Base-by-base conservation (phyloP, 73 alveolate genomes). In the Blepharisma stoltei region DNA sequence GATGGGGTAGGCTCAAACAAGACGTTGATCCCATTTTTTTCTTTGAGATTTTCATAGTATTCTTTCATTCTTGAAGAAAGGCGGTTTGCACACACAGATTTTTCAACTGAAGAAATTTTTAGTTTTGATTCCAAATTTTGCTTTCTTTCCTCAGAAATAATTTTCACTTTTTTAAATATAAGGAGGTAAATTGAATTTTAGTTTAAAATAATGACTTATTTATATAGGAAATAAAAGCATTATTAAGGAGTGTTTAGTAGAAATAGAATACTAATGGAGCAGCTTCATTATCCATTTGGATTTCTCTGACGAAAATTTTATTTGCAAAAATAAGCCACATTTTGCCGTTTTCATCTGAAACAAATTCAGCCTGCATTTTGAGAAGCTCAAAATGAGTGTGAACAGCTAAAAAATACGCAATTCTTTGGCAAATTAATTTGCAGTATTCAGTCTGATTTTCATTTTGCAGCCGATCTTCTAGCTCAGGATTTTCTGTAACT, bases 281-380 rank as follows among this genome's bases (percentile, higher is more conserved):
- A 38, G 14, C 46, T 38, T 60, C 23, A 2, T 60, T 38, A 60
- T 11, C 45, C 18, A 60, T 60, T 25, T 60, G 46, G 11, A 60
- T 60, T 71, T 32, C 47, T 7, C 45, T 7, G 8, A 45, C 71
- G 2, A 14, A 43, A 18, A 71, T 43, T 32, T 48, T 27, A 9
- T 32, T 27, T 6, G 67, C 81, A 48, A 11, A 27, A 32, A 44
- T n/a, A 7, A 71, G 76, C 81, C 81, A 71, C 9, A 21, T 44
- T 21, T 71, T 71, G 8, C 81, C 81, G 32, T 71, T 53, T 9
- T 71, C 81, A 46, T 71, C 81, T 6, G 11, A 6, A 21, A 48
- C 38, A 46, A 71, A 71, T 5, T 43, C 45, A 18, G 81, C 66
- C 38, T 32, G n/a, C 66, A 71, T 27, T 45, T 46, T 71, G 6